Conservation (phyloP, 192 early-diverging fungal genomes). For the Coemansia sp. region DNA sequence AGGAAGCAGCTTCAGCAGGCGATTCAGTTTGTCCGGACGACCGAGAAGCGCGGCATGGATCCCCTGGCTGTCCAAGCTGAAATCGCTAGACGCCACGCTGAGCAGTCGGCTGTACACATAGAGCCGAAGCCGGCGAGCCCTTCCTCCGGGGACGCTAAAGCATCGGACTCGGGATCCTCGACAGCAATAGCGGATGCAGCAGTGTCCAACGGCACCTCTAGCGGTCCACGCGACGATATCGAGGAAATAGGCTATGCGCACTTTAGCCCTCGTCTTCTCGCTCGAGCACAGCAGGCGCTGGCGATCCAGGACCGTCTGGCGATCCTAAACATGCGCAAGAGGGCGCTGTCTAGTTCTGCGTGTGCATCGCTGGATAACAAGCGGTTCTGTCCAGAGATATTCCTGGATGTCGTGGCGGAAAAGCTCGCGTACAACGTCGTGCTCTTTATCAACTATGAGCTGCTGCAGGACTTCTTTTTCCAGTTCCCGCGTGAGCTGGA, state of each 20-base stretch:
- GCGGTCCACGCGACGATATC: conserved; percentile 19
- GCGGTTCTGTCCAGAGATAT: conserved; percentile 93
- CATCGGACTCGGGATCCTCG: not conserved
- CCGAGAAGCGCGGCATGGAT: conserved; percentile 64
- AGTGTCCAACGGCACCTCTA: not conserved
- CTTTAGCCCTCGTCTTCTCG: conserved; percentile 74
- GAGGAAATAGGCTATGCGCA: conserved; percentile 64
- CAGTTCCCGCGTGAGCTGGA: conserved; percentile 96
- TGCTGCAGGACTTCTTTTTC: conserved; percentile 98
- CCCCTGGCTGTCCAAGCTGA: conserved; percentile 41
- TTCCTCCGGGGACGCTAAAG: not conserved
- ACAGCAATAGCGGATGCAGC: not conserved
- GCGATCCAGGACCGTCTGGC: conserved; percentile 74
- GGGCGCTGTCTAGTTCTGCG: conserved; percentile 78
- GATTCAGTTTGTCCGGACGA: conserved; percentile 74
- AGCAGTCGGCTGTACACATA: conserved; percentile 12
- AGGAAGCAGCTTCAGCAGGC: conserved; percentile 82
- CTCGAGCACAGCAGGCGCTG: conserved; percentile 78
- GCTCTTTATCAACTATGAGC: conserved; percentile 97
- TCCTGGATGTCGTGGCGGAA: conserved; percentile 88
- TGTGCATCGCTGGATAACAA: conserved; percentile 83
- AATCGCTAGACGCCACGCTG: conserved; percentile 29
- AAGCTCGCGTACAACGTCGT: conserved; percentile 94
- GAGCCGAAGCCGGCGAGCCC: conserved; percentile 10
- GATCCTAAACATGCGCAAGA: conserved; percentile 79